Conservation (phyloP, 2,329 filamentous ascomycete species). For the Sclerotinia sclerotiorum region DNA sequence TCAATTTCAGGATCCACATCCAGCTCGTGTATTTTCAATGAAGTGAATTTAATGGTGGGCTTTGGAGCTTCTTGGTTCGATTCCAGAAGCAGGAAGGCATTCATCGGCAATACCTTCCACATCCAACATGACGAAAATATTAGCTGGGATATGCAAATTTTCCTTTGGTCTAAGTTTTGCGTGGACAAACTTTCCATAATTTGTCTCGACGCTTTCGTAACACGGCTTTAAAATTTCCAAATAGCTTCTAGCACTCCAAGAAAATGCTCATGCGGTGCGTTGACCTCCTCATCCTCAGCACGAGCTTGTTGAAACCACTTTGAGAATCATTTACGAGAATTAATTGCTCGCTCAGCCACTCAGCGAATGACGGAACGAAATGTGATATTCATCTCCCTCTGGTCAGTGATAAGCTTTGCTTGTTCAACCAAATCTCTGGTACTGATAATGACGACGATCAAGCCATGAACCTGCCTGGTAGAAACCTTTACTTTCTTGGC, state of each 20-base stretch:
- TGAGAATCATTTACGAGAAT: not conserved
- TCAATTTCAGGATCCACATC: not conserved
- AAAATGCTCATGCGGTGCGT: not conserved
- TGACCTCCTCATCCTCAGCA: not conserved
- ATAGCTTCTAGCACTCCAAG: not conserved
- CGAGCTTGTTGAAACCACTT: not conserved
- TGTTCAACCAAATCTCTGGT: not conserved
- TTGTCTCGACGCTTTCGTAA: not conserved
- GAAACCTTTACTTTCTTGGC: not conserved
- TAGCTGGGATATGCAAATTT: not conserved
- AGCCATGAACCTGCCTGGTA: not conserved
- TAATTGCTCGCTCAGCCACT: no score
- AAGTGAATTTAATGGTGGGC: accelerated
- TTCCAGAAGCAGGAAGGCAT: not conserved
- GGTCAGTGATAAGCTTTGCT: not conserved
- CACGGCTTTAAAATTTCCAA: not conserved
- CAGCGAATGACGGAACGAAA: not conserved
- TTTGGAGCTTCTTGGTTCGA: not conserved
- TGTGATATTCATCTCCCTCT: not conserved
- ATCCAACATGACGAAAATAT: not conserved
- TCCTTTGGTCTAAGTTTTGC: no score
- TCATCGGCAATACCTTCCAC: not conserved
- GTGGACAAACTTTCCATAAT: accelerated
- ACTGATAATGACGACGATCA: not conserved
- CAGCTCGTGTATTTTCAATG: not conserved